Evolutionary conservation across 805 yeast species (phyloP), one percentile per base, ranked within the genome.

Genomic region (Kodamaea lidongshanica): DNA sequence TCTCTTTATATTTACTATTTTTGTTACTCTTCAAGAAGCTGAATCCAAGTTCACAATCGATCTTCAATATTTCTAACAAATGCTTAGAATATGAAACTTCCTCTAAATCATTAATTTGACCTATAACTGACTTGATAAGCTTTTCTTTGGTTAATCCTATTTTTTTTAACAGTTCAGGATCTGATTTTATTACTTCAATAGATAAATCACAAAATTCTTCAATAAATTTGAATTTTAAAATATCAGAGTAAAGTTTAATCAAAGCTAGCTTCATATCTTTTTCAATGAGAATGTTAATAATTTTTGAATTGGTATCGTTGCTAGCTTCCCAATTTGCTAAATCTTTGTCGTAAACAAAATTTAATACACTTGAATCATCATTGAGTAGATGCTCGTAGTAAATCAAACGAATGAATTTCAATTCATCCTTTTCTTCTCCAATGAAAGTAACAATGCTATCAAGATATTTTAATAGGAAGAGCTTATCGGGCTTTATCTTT

Each of bases 11-110:
- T 23, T 42, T 44, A 15, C 42, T 39, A 12, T 51, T 45, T 12
- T 51, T 52, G 28, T 57, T 44, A 11, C 39, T 37, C 30, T 56
- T 54, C 37, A 64, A 47, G 25, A 56, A 61, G 7, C 41, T 34
- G n/a, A 61, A 41, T 1, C 62, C 62, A 20, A 36, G 34, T 1
- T 46, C 44, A 6, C 59, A 49, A 22, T 52, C 46, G 3, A 51
- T 19, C 30, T 57, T 47, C 10, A 64, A 42, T 2, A 61, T 40
- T 30, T 54, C 61, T 9, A 63, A 34, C 6, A 63, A 46, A 18
- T 46, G 39, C 30, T 51, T 54, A 18, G 61, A 46, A 35, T 60
- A 63, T 5, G 40, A 28, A 3, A 43, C 41, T 16, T 48, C 45
- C 30, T 50, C 50, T 10, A 44, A 32, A 5, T 36, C 31, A 9